A percentile compares a stretch with the other conserved stretches of the same genome.
Conservation (phyloP, 495 filamentous ascomycete genomes). For the Penicillium pancosmium region DNA sequence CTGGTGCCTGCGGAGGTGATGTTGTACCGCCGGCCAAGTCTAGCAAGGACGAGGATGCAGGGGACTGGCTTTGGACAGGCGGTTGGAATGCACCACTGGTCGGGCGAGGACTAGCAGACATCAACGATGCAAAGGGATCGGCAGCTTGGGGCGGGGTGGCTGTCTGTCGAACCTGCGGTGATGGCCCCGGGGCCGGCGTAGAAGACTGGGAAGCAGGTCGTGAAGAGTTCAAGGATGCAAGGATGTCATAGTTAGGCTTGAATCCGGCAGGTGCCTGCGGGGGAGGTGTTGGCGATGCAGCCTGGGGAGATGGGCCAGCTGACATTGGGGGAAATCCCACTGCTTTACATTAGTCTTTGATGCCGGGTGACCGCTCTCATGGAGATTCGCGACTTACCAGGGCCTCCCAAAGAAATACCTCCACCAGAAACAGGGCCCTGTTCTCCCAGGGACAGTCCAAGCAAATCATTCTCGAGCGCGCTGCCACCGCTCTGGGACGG, state of each 20-base stretch:
- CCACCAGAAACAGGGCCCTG: constrained; percentile 69
- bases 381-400: constrained; percentile 38
- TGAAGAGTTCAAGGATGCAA: constrained; percentile 52
- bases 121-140: constrained; percentile 75
- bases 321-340: constrained; percentile 29
- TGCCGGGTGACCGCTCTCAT: constrained; percentile 35
- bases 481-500: constrained; percentile 36
- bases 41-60: constrained; percentile 46
- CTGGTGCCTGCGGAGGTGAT: constrained; percentile 26
- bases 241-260: constrained; percentile 64
- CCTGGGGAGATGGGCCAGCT: constrained; percentile 30
- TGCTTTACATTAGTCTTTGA: constrained; percentile 20
- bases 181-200: constrained; percentile 42
- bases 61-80: constrained; percentile 22
- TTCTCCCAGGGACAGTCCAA: constrained; percentile 69
- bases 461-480: constrained; percentile 65
- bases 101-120: constrained; percentile 55
- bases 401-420: constrained; percentile 81
- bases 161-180: constrained; percentile 40
- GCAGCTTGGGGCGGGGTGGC: constrained; percentile 41
- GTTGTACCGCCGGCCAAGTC: constrained; percentile 37
- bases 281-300: constrained; percentile 29
- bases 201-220: constrained; percentile 51
- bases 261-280: constrained; percentile 40
- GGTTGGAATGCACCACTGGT: constrained; percentile 37